Evolutionary conservation across 2,329 filamentous ascomycete genomes (phyloP), one percentile per base, ranked within the genome.

Genomic region (Pezicula rhizophila): DNA sequence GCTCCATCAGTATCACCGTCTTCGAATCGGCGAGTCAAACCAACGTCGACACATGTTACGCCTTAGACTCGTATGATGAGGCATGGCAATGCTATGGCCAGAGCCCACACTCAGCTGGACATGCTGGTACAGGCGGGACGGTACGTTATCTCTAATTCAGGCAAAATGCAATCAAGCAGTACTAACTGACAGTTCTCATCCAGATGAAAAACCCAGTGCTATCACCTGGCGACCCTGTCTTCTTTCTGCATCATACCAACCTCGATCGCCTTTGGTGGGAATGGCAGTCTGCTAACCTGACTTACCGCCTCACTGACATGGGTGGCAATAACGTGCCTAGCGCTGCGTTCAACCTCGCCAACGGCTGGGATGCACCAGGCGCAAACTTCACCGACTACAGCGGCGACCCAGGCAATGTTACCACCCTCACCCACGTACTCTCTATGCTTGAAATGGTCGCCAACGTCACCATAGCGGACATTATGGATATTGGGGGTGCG

Each of bases 161-260:
- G n/a, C n/a, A n/a, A n/a, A n/a, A n/a, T n/a, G n/a, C n/a, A n/a
- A n/a, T n/a, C n/a, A n/a, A n/a, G n/a, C n/a, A n/a, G n/a, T n/a
- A n/a, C n/a, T n/a, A n/a, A n/a, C n/a, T 40, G 17, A 34, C 25
- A 47, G 43, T 42, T 41, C 2, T 25, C 18, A 14, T 47, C 14
- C 60, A 65, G 46, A 56, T 64, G 10, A 57, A 26, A 26, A 5
- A 26, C 8, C 25, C 25, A 26, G 5, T 8, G 25, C 8, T 26
- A 26, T 26, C 8, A 8, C 8, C 25, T 26, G 64, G 40, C 77
- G 58, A 59, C 43, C 58, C 65, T 1, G 37, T 68, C 12, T 68
- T 68, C 49, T 68, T 57, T 26, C 48, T 60, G 4, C 58, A 60
- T 39, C 58, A 60, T 38, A 51, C 57, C n/a, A 53, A 57, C 38